Evolutionary conservation across 2,329 filamentous ascomycete species (phyloP), one percentile per base, ranked within the genome.

Genomic region (Chalara sp.): DNA sequence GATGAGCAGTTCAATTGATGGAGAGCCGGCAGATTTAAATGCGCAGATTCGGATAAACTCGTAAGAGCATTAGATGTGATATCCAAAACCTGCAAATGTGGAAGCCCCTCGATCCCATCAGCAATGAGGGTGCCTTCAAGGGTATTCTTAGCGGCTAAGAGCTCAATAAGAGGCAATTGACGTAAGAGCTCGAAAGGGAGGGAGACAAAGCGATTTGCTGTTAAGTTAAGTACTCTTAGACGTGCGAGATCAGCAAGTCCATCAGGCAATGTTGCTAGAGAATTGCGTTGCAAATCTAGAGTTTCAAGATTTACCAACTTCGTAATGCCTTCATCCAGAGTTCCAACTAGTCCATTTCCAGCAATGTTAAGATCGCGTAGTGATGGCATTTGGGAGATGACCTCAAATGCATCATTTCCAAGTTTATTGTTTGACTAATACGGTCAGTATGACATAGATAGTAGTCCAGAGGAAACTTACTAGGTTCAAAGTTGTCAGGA

Each of bases 321-420:
- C 28, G 78, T 72, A 32, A 96, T 74, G n/a, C 72, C 75, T 0
- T 79, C 63, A 43, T 84, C 78, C 3, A 96, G 69, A 1, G 79
- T 72, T 0, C 88, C 89, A 44, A 80, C 78, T 5, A 96, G 70
- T 12, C 80, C 73, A 61, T 96, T 96, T 50, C 87, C 84, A 7
- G 85, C 86, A 6, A 99, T 74, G 62, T 86, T 92, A 11, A 99
- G 72, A 61, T 96, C 90, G 33, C 84, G 80, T 2, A 99, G 71
- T 1, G 80, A 78, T 0, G 71, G 68, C 49, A 96, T 84, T 61
- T 93, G 84, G 11, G 82, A 76, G 32, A 97, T 80, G 1, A 88
- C 74, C 28, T 89, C 80, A 5, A 96, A 72, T 44, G 80, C 80
- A 47, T 81, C 76, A 63, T 88, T 89, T 2, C 78, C 76, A 30